Evolutionary conservation across 2,329 filamentous ascomycete genomes (phyloP).

Genomic region (Phyllosticta capitalensis): DNA sequence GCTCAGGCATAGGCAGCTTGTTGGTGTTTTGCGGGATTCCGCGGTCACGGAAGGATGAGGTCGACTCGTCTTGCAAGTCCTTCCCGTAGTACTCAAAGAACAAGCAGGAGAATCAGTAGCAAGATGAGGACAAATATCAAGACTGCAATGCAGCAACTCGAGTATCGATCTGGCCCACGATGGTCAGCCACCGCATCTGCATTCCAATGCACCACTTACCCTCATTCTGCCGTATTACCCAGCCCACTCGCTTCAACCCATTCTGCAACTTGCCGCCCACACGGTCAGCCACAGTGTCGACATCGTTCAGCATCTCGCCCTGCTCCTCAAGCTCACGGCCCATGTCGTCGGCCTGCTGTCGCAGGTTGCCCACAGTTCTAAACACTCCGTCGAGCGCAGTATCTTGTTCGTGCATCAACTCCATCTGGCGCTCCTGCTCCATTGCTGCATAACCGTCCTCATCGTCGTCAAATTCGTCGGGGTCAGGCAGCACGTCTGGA

Average conservation of each 20-base stretch:
- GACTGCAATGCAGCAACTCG: constrained; percentile 82
- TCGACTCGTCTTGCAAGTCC: background rate
- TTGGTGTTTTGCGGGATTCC: background rate
- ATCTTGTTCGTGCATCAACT: constrained; percentile 93
- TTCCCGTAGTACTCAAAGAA: constrained; percentile 28
- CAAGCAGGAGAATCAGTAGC: constrained; percentile 66
- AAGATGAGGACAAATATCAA: constrained; percentile 84
- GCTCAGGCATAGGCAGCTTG: background rate
- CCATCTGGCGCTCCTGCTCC: constrained; percentile 77
- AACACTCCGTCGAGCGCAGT: constrained; percentile 87
- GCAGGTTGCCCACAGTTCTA: constrained; percentile 80
- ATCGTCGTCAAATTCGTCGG: constrained; percentile 28
- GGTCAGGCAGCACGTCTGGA: constrained; percentile 24
- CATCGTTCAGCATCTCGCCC: constrained; percentile 73
- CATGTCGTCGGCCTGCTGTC: constrained; percentile 91
- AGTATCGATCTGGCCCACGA: constrained; percentile 49
- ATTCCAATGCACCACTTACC: constrained; percentile 45
- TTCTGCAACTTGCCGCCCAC: constrained; percentile 78
- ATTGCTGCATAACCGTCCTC: constrained; percentile 25
- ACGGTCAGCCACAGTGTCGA: constrained; percentile 75
- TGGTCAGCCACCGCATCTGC: constrained; percentile 8
- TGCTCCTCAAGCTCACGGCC: constrained; percentile 94
- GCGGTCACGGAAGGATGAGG: background rate
- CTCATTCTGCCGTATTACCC: constrained; percentile 83
- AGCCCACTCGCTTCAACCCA: constrained; percentile 76